Conservation (phyloP, 1,139 yeast species). For the Citeromyces siamensis region DNA sequence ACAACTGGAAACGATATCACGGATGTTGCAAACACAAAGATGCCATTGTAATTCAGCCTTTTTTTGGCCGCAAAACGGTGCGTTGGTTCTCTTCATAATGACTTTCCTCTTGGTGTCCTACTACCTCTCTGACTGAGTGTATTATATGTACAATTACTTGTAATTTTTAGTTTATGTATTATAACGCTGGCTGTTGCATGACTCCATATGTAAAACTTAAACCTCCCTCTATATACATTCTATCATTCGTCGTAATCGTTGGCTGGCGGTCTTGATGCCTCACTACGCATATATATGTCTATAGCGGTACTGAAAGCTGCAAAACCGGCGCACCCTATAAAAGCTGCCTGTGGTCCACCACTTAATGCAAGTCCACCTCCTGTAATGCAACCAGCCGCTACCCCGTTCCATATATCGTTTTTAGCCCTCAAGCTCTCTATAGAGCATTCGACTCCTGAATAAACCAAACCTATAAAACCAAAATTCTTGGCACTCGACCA, state of each 20-base stretch:
- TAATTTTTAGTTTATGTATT: not conserved
- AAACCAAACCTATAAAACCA: slow-evolving; percentile 89
- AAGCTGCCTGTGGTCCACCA: slow-evolving; percentile 89
- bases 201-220: too few relatives aligned
- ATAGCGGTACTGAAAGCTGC: slow-evolving; percentile 95
- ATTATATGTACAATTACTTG: slow-evolving; percentile 1
- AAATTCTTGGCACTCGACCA: slow-evolving; percentile 86
- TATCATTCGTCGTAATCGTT: slow-evolving; percentile 76
- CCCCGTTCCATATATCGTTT: slow-evolving; percentile 87
- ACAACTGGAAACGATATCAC: not conserved
- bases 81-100: not conserved
- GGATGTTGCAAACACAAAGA: not conserved
- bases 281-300: slow-evolving; percentile 81
- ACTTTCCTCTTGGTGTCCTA: not conserved
- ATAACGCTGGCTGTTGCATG: too few relatives aligned
- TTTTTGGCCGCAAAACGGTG: not conserved
- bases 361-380: slow-evolving; percentile 87
- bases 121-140: not conserved
- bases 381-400: slow-evolving; percentile 88
- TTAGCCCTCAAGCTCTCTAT: slow-evolving; percentile 82
- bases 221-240: not conserved
- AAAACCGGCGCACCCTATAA: slow-evolving; percentile 93
- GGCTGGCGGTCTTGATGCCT: slow-evolving; percentile 72
- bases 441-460: slow-evolving; percentile 90
- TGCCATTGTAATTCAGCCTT: not conserved